Base-by-base conservation (phyloP, 2,329 filamentous ascomycete genomes). In the Colletotrichum sp. region DNA sequence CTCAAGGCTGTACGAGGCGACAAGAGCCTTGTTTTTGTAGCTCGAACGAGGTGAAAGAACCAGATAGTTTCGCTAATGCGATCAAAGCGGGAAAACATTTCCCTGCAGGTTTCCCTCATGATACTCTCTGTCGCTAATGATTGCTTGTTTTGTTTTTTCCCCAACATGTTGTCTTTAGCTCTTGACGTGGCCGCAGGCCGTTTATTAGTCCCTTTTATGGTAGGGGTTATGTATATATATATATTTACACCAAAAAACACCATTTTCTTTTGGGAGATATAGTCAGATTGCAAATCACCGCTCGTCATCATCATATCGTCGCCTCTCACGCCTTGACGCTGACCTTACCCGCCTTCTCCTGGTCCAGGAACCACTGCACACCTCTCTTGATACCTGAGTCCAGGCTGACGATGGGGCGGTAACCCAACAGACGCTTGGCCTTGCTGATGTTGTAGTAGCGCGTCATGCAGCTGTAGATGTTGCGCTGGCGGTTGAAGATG, bases 361-460 rank as follows among this genome's bases (percentile, higher is more conserved):
- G 87, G 76, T 90, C 89, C 70, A 91, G 77, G 66, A 89, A 89
- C 89, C 90, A 92, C 71, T 83, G 82, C 21, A 92, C 90, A 12
- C 89, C 87, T 71, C 87, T 86, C 78, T 85, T 85, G 67, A 92
- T 85, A 13, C 93, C 94, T 79, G 95, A 93, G 77, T 92, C 89
- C 73, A 96, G 85, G 57, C 88, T 87, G 68, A 94, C 92, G 70
- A 95, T 84, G 5, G 94, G 94, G 82, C 85, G 83, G 84, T 96
- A 96, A 5, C 93, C 93, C 71, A 96, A 85, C 79, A 94, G 88
- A 80, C 83, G 87, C 88, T 92, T 94, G 72, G 94, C 94, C 89
- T 96, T 96, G 75, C 88, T 87, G 82, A 95, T 95, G 85, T 92
- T 92, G 85, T 94, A 95, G 85, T 95, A 96, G 73, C 94, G 89